phyloP scores from a whole-genome alignment of 208 protist species.

The Tritrichomonas foetus region DNA sequence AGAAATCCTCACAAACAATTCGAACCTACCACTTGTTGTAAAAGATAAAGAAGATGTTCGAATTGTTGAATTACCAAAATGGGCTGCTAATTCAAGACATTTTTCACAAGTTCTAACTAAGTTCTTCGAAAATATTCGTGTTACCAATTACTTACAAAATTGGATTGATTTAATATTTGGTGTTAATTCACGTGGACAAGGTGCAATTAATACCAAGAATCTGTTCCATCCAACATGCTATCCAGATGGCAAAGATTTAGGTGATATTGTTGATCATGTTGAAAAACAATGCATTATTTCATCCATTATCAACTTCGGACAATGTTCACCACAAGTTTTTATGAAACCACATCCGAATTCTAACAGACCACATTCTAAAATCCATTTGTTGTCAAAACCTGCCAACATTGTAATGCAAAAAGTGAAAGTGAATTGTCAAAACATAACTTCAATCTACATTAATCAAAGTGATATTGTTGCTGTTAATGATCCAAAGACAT shows the following conservation, averaged over 20 bases:
- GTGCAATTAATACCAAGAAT: neutral
- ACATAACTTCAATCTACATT: neutral
- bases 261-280: neutral
- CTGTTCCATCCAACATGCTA: neutral
- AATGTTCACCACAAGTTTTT: neutral
- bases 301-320: neutral
- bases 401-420: neutral
- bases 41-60: neutral
- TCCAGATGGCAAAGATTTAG: neutral
- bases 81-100: neutral
- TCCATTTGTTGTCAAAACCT: neutral
- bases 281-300: neutral
- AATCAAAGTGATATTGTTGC: neutral
- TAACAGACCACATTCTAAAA: neutral
- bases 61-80: neutral
- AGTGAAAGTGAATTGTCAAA: neutral
- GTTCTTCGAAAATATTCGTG: neutral
- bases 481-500: neutral
- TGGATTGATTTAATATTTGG: slow-evolving; percentile 27
- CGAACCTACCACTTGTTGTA: neutral
- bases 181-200: neutral
- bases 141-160: neutral
- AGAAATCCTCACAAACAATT: neutral
- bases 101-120: neutral
- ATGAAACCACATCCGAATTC: neutral